Conservation (phyloP, 2,329 filamentous ascomycete species). For the Colletotrichum phormii region DNA sequence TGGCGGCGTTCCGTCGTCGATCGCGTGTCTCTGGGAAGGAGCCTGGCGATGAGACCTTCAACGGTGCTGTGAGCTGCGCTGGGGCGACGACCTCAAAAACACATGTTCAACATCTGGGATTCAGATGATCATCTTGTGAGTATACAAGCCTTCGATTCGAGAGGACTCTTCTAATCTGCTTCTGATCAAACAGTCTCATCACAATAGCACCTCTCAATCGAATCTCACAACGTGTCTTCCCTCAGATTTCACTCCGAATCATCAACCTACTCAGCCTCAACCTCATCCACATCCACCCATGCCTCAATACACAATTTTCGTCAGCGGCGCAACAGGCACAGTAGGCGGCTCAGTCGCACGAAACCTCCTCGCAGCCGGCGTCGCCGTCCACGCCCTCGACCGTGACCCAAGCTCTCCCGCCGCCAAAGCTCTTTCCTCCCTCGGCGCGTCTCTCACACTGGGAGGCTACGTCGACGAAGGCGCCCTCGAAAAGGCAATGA, state of each 20-base stretch:
- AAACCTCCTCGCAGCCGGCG: conserved; percentile 45
- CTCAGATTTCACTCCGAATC: background rate
- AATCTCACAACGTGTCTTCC: background rate
- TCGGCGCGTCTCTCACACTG: conserved; percentile 47
- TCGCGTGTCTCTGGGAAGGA: background rate
- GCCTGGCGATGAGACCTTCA: too few species aligned
- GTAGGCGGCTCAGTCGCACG: conserved; percentile 52
- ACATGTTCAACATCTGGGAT: background rate
- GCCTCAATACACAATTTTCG: conserved; percentile 42
- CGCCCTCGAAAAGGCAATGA: conserved; percentile 44
- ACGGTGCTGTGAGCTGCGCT: background rate
- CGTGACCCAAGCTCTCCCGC: conserved; percentile 45
- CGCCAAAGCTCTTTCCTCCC: conserved; percentile 43
- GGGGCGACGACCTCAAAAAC: background rate
- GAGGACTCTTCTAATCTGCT: background rate
- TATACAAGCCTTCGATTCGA: background rate
- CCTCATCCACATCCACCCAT: background rate
- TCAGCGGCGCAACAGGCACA: conserved; percentile 53
- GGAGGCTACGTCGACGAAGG: conserved; percentile 49
- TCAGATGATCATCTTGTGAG: background rate
- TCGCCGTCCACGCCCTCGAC: conserved; percentile 46
- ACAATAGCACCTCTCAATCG: background rate
- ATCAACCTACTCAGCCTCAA: background rate
- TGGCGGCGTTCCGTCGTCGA: background rate
- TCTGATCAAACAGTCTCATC: background rate